phyloP scores from a whole-genome alignment of 148 eudicot species.

The Mesembryanthemum crystallinum region DNA sequence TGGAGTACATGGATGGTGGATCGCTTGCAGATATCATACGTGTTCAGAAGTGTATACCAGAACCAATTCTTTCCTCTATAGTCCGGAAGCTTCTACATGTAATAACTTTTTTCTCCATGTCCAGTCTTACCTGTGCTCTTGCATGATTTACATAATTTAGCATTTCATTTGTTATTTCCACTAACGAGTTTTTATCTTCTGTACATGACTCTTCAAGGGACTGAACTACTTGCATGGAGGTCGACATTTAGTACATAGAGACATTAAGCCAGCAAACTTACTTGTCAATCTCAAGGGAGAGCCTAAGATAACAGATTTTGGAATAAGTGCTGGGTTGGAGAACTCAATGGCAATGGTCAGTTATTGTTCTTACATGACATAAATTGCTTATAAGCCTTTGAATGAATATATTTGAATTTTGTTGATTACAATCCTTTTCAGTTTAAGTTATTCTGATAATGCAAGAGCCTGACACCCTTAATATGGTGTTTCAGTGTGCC shows the following conservation, averaged over 20 bases:
- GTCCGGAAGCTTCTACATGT: conserved; percentile 75
- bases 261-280: conserved; percentile 97
- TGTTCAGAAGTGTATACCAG: conserved; percentile 63
- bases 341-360: conserved; percentile 95
- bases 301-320: conserved; percentile 97
- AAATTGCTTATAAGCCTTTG: background rate
- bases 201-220: conserved; percentile 47
- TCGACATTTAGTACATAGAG: conserved; percentile 88
- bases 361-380: conserved; percentile 1
- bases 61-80: conserved; percentile 74
- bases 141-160: background rate
- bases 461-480: conserved; percentile 8
- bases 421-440: background rate
- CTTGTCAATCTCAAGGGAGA: conserved; percentile 93
- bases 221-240: conserved; percentile 84
- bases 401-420: background rate
- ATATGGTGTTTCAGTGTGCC: conserved; percentile 65
- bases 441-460: background rate
- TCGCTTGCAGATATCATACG: conserved; percentile 78
- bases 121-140: background rate
- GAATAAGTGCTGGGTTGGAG: conserved; percentile 97
- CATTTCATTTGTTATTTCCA: background rate
- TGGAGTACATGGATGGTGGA: conserved; percentile 98
- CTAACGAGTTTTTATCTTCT: conserved; percentile 13
- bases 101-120: conserved; percentile 9